Percentiles rank a stretch among this genome's conserved stretches.
Evolutionary conservation across 768 basidiomycete species (phyloP).

Genomic region (Kwoniella sp.): DNA sequence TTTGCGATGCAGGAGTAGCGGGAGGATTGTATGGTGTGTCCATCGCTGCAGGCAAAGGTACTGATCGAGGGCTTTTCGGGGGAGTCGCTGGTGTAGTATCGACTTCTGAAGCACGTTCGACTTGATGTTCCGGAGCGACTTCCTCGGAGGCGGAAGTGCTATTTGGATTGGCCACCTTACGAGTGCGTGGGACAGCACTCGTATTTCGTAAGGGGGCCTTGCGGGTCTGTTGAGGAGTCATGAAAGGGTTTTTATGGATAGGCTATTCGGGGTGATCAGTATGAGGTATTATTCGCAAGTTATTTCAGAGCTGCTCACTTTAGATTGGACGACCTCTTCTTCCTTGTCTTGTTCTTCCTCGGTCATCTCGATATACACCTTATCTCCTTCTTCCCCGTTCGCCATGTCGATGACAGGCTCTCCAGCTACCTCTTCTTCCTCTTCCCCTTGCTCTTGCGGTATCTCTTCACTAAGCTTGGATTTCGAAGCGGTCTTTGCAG

Average conservation of each 20-base stretch:
- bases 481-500: background rate
- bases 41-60: conserved; percentile 35
- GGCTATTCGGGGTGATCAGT: conserved; percentile 14
- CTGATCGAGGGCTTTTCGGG: conserved; percentile 34
- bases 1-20: conserved; percentile 3
- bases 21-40: conserved; percentile 38
- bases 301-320: background rate
- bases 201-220: conserved; percentile 37
- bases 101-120: background rate
- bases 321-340: conserved; percentile 8
- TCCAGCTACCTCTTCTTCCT: conserved; percentile 25
- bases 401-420: conserved; percentile 33
- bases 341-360: conserved; percentile 29
- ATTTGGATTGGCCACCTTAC: conserved; percentile 5
- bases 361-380: conserved; percentile 43
- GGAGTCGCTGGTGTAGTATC: conserved; percentile 12
- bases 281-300: background rate
- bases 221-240: conserved; percentile 33
- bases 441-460: conserved; percentile 14
- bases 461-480: conserved; percentile 27
- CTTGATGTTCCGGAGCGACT: background rate
- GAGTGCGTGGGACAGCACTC: conserved; percentile 36
- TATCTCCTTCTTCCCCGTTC: conserved; percentile 46
- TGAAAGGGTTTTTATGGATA: conserved; percentile 31
- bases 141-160: background rate